Evolutionary conservation across 192 early-diverging fungal genomes (phyloP).

Genomic region (Coemansia reversa): DNA sequence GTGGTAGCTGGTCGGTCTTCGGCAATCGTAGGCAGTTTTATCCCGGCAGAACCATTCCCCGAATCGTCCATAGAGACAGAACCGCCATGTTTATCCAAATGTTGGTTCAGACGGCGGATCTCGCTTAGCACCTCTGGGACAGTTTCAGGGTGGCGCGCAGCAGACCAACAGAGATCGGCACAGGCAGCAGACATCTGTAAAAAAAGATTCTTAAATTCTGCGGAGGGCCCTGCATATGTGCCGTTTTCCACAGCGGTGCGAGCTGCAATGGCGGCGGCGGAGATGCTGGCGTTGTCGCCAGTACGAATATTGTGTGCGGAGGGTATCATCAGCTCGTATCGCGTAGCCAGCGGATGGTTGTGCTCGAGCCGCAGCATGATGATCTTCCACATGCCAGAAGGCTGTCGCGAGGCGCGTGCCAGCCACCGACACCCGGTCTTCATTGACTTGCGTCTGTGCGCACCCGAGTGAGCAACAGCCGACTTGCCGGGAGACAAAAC

Average conservation of each 20-base stretch:
- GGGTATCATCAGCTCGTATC: conserved; percentile 30
- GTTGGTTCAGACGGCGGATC: conserved; percentile 46
- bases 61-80: not conserved
- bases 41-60: not conserved
- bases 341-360: conserved; percentile 50
- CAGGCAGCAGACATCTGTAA: conserved; percentile 49
- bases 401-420: conserved; percentile 52
- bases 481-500: conserved; percentile 5
- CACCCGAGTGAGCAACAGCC: conserved; percentile 40
- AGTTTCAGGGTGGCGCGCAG: conserved; percentile 46
- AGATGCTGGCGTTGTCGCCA: conserved; percentile 45
- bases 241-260: conserved; percentile 35
- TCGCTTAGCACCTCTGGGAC: conserved; percentile 50
- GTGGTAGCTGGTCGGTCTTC: conserved; percentile 16
- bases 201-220: conserved; percentile 51
- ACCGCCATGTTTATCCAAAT: conserved; percentile 29
- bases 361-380: conserved; percentile 55
- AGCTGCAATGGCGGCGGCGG: conserved; percentile 38
- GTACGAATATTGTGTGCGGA: conserved; percentile 15
- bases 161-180: conserved; percentile 52
- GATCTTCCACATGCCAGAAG: conserved; percentile 55
- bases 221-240: conserved; percentile 28
- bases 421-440: conserved; percentile 56
- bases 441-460: conserved; percentile 56
- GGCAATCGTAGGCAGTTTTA: conserved; percentile 20